These are phyloP conservation scores for Tothia fuscella DNA, from an alignment of 2,329 filamentous ascomycete species.

Conservation along the genomic window DNA sequence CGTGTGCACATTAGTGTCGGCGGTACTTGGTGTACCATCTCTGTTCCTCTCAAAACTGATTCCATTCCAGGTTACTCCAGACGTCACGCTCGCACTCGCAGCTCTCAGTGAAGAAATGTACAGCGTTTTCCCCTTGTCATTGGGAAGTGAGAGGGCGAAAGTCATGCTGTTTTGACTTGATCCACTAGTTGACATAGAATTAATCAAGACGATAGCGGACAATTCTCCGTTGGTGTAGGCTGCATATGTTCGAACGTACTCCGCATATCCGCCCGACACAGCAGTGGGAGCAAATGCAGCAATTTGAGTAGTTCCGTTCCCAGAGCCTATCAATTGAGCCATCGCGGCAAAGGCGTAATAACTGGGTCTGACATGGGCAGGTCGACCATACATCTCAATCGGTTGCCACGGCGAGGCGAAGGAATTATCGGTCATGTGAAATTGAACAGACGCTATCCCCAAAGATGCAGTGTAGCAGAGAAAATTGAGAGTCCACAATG, in stretches of 20 bases:
- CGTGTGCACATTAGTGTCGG: conserved; percentile 21
- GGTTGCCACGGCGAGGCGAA: conserved; percentile 40
- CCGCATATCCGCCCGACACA: conserved; percentile 26
- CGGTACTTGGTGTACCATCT: conserved; percentile 28
- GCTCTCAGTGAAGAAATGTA: conserved; percentile 37
- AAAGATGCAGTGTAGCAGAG: conserved; percentile 37
- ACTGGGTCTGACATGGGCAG: conserved; percentile 34
- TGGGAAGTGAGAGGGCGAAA: conserved; percentile 30
- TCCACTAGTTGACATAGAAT: conserved; percentile 31
- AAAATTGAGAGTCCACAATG: conserved; percentile 42
- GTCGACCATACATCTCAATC: conserved; percentile 26
- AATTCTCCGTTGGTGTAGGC: conserved; percentile 33
- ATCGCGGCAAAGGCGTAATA: conserved; percentile 43
- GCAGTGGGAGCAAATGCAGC: conserved; percentile 22
- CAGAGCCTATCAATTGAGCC: conserved; percentile 36
- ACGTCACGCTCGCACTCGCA: conserved; percentile 31
- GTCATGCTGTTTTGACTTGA: conserved; percentile 27
- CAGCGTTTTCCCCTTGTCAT: conserved; percentile 30
- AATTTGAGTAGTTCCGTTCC: conserved; percentile 35
- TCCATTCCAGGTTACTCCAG: conserved; percentile 36
- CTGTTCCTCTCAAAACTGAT: conserved; percentile 32
- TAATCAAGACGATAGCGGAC: conserved; percentile 34
- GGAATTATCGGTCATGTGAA: conserved; percentile 45
- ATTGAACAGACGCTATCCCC: conserved; percentile 36
- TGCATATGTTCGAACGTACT: conserved; percentile 32